Base-by-base conservation (phyloP, 1,284 basidiomycete genomes). In the Ustilago bromivora region DNA sequence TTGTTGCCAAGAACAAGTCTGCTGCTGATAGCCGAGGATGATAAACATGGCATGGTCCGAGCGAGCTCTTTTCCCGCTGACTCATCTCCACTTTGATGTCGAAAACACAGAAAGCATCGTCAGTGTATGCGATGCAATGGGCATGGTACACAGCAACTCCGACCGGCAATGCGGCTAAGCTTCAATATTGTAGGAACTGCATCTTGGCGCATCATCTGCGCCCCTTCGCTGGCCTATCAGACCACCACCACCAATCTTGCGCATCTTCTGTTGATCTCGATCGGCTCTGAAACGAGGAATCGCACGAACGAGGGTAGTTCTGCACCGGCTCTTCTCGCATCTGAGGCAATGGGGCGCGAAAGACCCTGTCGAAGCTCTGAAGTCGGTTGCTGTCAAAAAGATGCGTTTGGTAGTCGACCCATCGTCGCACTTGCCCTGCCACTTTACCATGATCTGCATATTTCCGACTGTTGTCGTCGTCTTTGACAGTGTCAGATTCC, bases 311-410 rank as follows among this genome's bases (percentile, higher is more conserved):
- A 38, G 28, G 23, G 17, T 34, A 46, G 10, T 1, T 15, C 4
- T 15, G 31, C 19, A 35, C 2, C 4, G 4, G 32, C n/a, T 40
- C 41, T 35, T 34, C 10, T 56, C 47, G 53, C 54, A 67, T 49
- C 38, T 46, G 41, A n/a, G 61, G 71, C 17, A 74, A 56, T 12
- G 66, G 66, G 34, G 51, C 40, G n/a, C 71, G 66, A 19, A 23
- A 54, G 4, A 55, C 32, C 10, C 58, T 64, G 58, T 74, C 71
- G 40, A 69, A 74, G 51, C 38, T 52, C 28, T 69, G 62, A 32
- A 74, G 58, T 9, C 46, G 61, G 19, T 49, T 38, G 59, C 71
- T 74, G 56, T 74, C 71, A 40, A 74, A 74, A 0, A 74, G 56
- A 31, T 66, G 57, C 6, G 62, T 66, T 10, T 57, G 36, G 31